phyloP scores from a whole-genome alignment of 2,329 filamentous ascomycete species.

The Aphanoascus verrucosus region DNA sequence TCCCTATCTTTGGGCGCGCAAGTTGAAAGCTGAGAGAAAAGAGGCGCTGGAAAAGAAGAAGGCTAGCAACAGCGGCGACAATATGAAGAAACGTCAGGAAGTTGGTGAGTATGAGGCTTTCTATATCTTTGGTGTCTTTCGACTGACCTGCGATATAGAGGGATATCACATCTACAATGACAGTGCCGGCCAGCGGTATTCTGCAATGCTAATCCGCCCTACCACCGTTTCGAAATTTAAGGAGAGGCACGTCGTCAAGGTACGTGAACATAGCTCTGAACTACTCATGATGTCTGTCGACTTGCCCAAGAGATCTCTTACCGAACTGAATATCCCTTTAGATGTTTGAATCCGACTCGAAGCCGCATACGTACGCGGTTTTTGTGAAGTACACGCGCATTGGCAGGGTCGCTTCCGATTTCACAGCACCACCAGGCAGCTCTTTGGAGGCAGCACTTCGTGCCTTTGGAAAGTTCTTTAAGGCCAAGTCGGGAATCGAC shows the following conservation, averaged over 20 bases:
- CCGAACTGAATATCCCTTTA: constrained; percentile 27
- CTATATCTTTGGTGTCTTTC: background rate
- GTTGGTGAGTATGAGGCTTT: background rate
- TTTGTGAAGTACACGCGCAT: constrained; percentile 40
- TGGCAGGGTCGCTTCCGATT: constrained; percentile 24
- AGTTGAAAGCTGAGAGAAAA: constrained; percentile 29
- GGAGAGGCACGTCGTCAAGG: constrained; percentile 51
- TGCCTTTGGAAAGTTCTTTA: constrained; percentile 49
- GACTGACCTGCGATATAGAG: constrained; percentile 30
- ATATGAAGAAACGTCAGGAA: background rate
- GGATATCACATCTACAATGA: constrained; percentile 58
- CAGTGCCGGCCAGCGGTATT: constrained; percentile 51
- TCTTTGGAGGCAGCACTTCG: constrained; percentile 34
- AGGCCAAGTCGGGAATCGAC: constrained; percentile 44
- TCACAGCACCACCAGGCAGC: constrained; percentile 26
- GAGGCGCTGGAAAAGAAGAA: constrained; percentile 28
- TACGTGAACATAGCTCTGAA: constrained; percentile 31
- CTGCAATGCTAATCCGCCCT: constrained; percentile 49
- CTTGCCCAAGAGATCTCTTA: background rate
- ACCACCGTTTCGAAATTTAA: constrained; percentile 40
- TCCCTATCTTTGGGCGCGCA: constrained; percentile 24
- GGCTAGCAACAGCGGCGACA: background rate
- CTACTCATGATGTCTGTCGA: too few relatives aligned
- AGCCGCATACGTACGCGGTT: constrained; percentile 52
- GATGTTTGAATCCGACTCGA: constrained; percentile 56